Evolutionary conservation across 1,139 yeast species (phyloP).

Genomic region (Sugiyamaella xylanicola): DNA sequence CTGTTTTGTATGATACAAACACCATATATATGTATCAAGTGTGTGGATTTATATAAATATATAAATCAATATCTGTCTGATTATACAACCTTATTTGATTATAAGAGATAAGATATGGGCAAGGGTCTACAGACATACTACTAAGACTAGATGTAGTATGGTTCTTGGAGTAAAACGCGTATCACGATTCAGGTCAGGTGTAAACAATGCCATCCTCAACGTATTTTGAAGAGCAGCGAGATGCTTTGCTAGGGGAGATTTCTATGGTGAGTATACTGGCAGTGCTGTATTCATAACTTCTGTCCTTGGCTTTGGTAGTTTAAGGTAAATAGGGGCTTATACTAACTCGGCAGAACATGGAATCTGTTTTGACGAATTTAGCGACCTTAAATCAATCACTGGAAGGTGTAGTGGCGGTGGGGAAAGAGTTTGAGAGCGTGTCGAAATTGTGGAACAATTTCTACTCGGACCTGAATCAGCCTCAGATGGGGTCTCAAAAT

Average conservation of each 20-base stretch:
- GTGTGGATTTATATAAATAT: no score
- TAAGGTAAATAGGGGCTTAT: no score
- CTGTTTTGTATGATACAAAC: no score
- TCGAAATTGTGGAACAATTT: conserved; percentile 54
- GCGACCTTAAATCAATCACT: conserved; percentile 54
- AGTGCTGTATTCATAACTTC: background rate
- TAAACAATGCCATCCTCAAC: conserved; percentile 20
- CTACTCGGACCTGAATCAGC: conserved; percentile 45
- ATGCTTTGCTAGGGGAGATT: conserved; percentile 47
- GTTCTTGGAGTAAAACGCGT: no score
- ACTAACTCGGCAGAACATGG: conserved; percentile 46
- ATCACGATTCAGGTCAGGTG: no score
- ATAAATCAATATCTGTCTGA: no score
- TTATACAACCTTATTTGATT: background rate
- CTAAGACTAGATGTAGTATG: no score
- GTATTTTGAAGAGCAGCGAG: conserved; percentile 50
- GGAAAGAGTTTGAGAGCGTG: conserved; percentile 56
- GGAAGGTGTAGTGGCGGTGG: conserved; percentile 55
- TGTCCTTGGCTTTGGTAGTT: no score
- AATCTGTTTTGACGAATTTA: conserved; percentile 52
- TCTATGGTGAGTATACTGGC: conserved; percentile 33
- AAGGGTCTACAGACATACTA: no score
- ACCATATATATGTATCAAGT: no score
- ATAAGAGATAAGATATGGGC: background rate
- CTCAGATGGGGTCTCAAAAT: conserved; percentile 3